phyloP scores from a whole-genome alignment of 169 alveolate genomes.

The Babesia ovata region DNA sequence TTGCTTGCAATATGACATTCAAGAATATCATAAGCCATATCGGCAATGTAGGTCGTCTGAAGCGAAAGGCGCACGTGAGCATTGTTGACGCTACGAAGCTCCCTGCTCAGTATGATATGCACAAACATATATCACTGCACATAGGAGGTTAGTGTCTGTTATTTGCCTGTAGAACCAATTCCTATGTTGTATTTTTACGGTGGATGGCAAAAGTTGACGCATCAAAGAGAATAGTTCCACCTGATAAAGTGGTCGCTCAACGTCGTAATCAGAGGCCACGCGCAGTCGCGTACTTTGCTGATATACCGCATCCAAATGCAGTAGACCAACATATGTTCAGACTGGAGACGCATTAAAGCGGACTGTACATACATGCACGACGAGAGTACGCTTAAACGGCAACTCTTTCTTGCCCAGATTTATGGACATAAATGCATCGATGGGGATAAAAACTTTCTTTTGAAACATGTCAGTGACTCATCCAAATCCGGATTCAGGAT shows the following conservation, averaged over 20 bases:
- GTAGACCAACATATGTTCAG: conserved; percentile 10
- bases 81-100: conserved; percentile 6
- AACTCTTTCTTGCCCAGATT: conserved; percentile 19
- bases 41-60: conserved; percentile 5
- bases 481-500: neutral
- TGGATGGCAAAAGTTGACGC: neutral
- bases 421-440: neutral
- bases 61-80: neutral
- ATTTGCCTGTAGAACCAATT: neutral
- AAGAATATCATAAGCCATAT: conserved; percentile 1
- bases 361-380: conserved; percentile 26
- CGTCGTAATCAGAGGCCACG: no score
- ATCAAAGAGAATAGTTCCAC: neutral
- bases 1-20: conserved; percentile 22
- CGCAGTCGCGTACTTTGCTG: no score
- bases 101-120: neutral
- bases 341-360: conserved; percentile 15
- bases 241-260: neutral
- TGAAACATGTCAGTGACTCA: neutral
- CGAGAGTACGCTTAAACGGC: conserved; percentile 15
- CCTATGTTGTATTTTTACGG: neutral
- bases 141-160: conserved; percentile 23
- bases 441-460: neutral
- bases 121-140: neutral
- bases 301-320: neutral